These are phyloP conservation scores for Mycena sanguinolenta DNA, from an alignment of 768 basidiomycete genomes.

Conservation along the genomic window DNA sequence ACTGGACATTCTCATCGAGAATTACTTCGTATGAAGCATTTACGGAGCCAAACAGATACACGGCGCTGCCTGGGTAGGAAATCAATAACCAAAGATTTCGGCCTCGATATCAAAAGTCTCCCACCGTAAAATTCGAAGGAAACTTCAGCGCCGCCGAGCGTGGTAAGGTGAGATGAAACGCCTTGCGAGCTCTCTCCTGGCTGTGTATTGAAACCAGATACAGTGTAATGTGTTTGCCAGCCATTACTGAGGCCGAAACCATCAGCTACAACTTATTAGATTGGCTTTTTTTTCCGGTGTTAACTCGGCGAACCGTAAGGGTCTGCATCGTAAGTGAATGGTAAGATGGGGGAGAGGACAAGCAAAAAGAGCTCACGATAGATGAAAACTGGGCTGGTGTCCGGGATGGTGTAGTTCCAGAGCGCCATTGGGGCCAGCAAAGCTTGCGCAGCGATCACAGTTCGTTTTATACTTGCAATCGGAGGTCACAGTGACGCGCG, in stretches of 20 bases:
- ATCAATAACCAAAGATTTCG: background rate
- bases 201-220: constrained; percentile 19
- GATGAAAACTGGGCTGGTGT: constrained; percentile 22
- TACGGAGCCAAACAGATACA: constrained; percentile 20
- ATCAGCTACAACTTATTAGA: constrained; percentile 14
- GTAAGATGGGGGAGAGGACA: background rate
- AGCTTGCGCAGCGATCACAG: background rate
- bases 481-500: too few species aligned
- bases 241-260: constrained; percentile 19
- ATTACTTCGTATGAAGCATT: constrained; percentile 19
- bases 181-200: constrained; percentile 11
- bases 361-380: constrained; percentile 8
- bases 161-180: constrained; percentile 23
- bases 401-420: constrained; percentile 26
- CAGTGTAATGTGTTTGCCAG: constrained; percentile 25
- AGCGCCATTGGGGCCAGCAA: constrained; percentile 9
- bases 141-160: constrained; percentile 13
- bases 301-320: constrained; percentile 18
- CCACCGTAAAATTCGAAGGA: constrained; percentile 28
- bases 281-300: background rate
- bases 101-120: background rate
- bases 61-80: constrained; percentile 8
- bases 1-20: constrained; percentile 9
- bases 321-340: background rate
- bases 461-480: too few species aligned